phyloP scores from a whole-genome alignment of 139 green algal genomes.

The Chlorella sp. region DNA sequence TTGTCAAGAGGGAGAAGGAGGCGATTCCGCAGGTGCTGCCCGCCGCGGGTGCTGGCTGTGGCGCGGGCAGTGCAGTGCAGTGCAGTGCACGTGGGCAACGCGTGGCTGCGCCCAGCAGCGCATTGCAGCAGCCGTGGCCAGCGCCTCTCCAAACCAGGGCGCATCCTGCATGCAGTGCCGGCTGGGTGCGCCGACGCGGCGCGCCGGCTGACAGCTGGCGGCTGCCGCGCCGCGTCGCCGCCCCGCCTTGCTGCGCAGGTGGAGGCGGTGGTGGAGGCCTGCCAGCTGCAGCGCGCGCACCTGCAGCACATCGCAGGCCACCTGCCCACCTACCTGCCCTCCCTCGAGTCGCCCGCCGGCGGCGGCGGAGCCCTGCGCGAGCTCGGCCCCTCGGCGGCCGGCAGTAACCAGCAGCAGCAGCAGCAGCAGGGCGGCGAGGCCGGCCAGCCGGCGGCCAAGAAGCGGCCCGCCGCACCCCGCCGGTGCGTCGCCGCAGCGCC shows the following conservation, averaged over 20 bases:
- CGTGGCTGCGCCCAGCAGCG: too few relatives aligned
- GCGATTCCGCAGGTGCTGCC: constrained; percentile 38
- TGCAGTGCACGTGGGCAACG: too few relatives aligned
- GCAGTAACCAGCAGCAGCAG: neutral
- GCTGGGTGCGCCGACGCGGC: too few relatives aligned
- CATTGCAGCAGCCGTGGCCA: too few relatives aligned
- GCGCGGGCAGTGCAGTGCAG: too few relatives aligned
- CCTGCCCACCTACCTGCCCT: constrained; percentile 55
- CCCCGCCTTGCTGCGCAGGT: too few relatives aligned
- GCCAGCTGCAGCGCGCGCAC: constrained; percentile 42
- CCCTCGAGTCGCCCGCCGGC: constrained; percentile 6
- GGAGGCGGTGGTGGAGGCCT: constrained; percentile 51
- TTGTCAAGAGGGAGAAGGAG: constrained; percentile 18
- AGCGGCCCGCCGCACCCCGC: neutral
- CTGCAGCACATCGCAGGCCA: constrained; percentile 53
- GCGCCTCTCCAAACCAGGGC: too few relatives aligned
- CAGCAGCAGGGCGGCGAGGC: neutral
- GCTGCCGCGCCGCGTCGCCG: too few relatives aligned
- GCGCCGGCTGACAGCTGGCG: too few relatives aligned
- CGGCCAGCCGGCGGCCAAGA: constrained; percentile 2
- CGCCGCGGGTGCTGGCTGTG: too few relatives aligned
- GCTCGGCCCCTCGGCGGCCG: neutral
- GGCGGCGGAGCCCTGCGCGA: neutral
- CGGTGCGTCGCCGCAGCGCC: neutral
- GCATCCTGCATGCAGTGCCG: too few relatives aligned